phyloP scores from a whole-genome alignment of 306 rosid genomes.

The Cicer bijugum region DNA sequence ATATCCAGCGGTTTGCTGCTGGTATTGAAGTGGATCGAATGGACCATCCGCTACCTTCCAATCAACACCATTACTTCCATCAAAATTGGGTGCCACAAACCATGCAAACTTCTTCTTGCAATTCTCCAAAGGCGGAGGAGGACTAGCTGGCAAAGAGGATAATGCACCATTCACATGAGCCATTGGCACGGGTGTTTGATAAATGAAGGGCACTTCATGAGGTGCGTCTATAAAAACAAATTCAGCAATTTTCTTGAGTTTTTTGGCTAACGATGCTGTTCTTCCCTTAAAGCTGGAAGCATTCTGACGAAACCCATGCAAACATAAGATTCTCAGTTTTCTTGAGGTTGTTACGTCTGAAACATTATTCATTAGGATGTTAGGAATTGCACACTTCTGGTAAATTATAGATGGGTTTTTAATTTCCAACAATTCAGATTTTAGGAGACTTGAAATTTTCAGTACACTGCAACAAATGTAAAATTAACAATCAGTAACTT shows the following conservation, averaged over 20 bases:
- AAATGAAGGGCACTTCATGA: slow-evolving; percentile 81
- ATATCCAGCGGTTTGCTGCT: slow-evolving; percentile 73
- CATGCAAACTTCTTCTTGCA: slow-evolving; percentile 86
- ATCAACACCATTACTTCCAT: slow-evolving; percentile 39
- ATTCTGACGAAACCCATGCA: slow-evolving; percentile 94
- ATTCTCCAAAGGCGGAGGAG: slow-evolving; percentile 62
- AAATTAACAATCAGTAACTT: slow-evolving; percentile 18
- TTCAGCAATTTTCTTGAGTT: slow-evolving; percentile 73
- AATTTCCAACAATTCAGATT: slow-evolving; percentile 36
- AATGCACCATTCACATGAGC: slow-evolving; percentile 39
- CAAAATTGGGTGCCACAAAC: slow-evolving; percentile 63
- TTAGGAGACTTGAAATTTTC: slow-evolving; percentile 30
- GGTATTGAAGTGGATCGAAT: slow-evolving; percentile 84
- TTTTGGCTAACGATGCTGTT: slow-evolving; percentile 83
- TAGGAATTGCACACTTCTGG: slow-evolving; percentile 19
- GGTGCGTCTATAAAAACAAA: slow-evolving; percentile 79
- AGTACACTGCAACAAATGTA: not conserved
- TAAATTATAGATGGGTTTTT: slow-evolving; percentile 10
- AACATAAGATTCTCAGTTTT: slow-evolving; percentile 78
- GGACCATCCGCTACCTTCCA: slow-evolving; percentile 76
- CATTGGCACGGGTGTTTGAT: slow-evolving; percentile 53
- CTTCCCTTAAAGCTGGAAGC: slow-evolving; percentile 89
- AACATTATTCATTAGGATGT: slow-evolving; percentile 42
- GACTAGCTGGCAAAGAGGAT: slow-evolving; percentile 44
- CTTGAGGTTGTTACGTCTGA: slow-evolving; percentile 64